phyloP scores from a whole-genome alignment of 1,139 yeast genomes.

The Yamadazyma taylorii region DNA sequence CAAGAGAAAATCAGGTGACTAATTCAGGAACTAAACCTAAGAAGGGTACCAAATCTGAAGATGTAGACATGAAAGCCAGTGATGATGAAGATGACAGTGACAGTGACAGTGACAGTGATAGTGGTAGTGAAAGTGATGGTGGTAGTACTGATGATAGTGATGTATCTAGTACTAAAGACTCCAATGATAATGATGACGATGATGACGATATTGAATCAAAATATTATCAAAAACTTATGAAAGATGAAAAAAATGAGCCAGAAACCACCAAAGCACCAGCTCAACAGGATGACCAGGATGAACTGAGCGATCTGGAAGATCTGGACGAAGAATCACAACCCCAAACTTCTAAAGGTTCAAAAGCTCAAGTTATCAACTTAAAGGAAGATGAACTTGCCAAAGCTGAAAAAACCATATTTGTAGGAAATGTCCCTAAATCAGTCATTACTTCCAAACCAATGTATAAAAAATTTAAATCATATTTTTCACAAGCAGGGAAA shows the following conservation, averaged over 20 bases:
- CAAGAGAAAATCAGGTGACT: slow-evolving; percentile 6
- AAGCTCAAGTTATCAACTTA: slow-evolving; percentile 45
- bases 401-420: slow-evolving; percentile 85
- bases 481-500: slow-evolving; percentile 57
- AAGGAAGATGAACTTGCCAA: slow-evolving; percentile 75
- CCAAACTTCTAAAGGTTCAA: slow-evolving; percentile 18
- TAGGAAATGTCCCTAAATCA: slow-evolving; percentile 75
- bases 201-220: slow-evolving; percentile 49
- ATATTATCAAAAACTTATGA: slow-evolving; percentile 43
- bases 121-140: slow-evolving; percentile 5
- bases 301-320: slow-evolving; percentile 21
- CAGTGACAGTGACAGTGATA: slow-evolving; percentile 1
- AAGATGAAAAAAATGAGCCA: slow-evolving; percentile 16
- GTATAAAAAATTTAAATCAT: slow-evolving; percentile 63
- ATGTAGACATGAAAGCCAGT: background rate
- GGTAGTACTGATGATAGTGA: slow-evolving; percentile 6
- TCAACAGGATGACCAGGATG: slow-evolving; percentile 19
- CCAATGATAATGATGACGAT: slow-evolving; percentile 27
- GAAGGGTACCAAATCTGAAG: slow-evolving; percentile 1
- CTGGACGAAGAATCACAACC: slow-evolving; percentile 21
- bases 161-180: slow-evolving; percentile 12
- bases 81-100: background rate
- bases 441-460: slow-evolving; percentile 65
- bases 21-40: too few relatives aligned
- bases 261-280: background rate